phyloP scores from a whole-genome alignment of 306 rosid species.

The Prunus padus region DNA sequence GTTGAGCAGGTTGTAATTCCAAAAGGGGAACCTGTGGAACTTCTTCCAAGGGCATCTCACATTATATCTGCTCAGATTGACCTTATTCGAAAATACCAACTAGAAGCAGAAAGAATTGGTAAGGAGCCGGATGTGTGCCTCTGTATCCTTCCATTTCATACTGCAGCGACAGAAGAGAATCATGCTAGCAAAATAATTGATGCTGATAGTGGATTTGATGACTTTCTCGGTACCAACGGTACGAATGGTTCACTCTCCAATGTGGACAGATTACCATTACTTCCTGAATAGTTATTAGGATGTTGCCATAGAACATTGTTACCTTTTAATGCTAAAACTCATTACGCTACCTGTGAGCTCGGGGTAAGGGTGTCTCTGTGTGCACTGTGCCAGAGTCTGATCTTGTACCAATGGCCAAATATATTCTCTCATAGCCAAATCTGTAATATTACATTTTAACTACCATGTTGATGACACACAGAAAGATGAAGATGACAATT shows the following conservation, averaged over 20 bases:
- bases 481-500: not conserved
- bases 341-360: not conserved
- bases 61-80: constrained; percentile 63
- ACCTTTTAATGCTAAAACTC: not conserved
- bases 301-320: constrained; percentile 8
- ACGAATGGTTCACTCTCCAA: constrained; percentile 42
- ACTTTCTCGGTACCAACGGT: constrained; percentile 43
- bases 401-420: not conserved
- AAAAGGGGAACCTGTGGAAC: constrained; percentile 73
- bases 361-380: not conserved
- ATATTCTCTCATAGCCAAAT: not conserved
- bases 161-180: constrained; percentile 27
- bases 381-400: not conserved
- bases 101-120: constrained; percentile 51
- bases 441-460: not conserved
- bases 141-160: constrained; percentile 60
- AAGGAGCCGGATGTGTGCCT: constrained; percentile 44
- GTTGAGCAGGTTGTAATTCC: constrained; percentile 77
- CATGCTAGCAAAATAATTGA: constrained; percentile 20
- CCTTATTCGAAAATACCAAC: constrained; percentile 65
- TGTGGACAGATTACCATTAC: constrained; percentile 63
- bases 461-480: not conserved
- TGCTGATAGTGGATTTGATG: constrained; percentile 41
- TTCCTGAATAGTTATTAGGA: constrained; percentile 52
- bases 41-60: constrained; percentile 68